Evolutionary conservation across 352 stramenopile genomes (phyloP), one percentile per base, ranked within the genome.

Genomic region (Peronospora tabacina): DNA sequence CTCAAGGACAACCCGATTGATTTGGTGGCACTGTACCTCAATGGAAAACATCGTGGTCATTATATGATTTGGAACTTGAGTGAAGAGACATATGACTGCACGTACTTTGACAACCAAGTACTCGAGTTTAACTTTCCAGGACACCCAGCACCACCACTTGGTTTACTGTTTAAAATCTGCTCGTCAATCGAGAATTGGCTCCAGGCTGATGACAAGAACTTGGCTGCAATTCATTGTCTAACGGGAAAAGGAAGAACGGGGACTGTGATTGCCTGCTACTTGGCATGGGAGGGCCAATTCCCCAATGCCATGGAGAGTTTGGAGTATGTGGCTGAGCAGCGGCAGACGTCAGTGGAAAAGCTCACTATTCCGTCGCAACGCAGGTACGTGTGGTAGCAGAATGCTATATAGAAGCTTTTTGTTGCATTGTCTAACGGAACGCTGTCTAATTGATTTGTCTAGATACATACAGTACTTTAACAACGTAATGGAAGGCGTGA

Each of bases 21-120:
- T 37, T 55, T 93, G 26, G 85, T 99, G 13, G 75, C 86, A 19
- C 90, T 96, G 61, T 94, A 98, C 61, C 66, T 99, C n/a, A 85
- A 96, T 56, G 77, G 82, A 15, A 85, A 91, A 51, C 96, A 99
- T 56, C 67, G 67, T 10, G 90, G 90, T n/a, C 78, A 96, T 52
- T 98, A 95, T 66, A 98, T 99, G 90, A 95, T 98, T 49, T 98
- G 92, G 90, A 99, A 99, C 70, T 63, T 98, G 13, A 97, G 83
- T 51, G 96, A 99, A 75, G 91, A 98, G 46, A 81, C 86, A 24
- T 98, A 98, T 69, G 95, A 98, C 68, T 93, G 95, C 53, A 58
- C 70, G 11, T 82, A 90, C 48, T 97, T 98, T 51, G 82, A 98
- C 59, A 95, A 98, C 58, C 90, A 98, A 66, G 72, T 99, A 37